Base-by-base conservation (phyloP, 345 rosid species). In the Linum tenue region DNA sequence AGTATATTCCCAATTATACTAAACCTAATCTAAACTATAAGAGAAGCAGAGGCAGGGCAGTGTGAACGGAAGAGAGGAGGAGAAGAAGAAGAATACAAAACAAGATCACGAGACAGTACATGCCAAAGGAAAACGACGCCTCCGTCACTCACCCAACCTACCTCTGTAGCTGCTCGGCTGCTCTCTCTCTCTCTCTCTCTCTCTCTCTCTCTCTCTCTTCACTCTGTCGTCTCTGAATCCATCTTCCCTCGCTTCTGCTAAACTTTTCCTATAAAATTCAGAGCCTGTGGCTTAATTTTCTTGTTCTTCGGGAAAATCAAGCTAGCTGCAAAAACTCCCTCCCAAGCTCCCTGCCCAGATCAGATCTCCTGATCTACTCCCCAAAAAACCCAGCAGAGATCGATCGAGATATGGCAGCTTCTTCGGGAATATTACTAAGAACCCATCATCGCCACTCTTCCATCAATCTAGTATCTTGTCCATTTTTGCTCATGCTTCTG, bases 51-150 rank as follows among this genome's bases (percentile, higher is more conserved):
- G 31, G 31, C 31, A 22, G 31, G 31, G 31, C 31, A 22, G 31
- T 22, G 31, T 22, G 31, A 22, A 22, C 31, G 31, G 31, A 2
- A 14, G 0, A 44, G 12, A 5, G 9, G 2, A 44, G 2, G 17
- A 10, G 17, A n/a, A 4, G 76, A 68, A 51, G 37, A 67, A 22
- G 31, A 22, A 22, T 22, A 22, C 79, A 82, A 79, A 66, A 72
- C 37, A 59, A 1, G 37, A 6, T 82, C 85, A 82, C 85, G 83
- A 73, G 85, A 39, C 76, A 65, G 38, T 60, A 75, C 69, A 62
- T 43, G 81, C 77, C 85, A 82, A 77, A 62, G 31, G 8, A 14
- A 12, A 56, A 39, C 14, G 38, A 37, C 11, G 6, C 39, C 5
- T 39, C 62, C 3, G 2, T 0, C 62, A 0, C 62, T 38, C 64